Base-by-base conservation (phyloP, 805 yeast genomes). In the Candida caryicola region DNA sequence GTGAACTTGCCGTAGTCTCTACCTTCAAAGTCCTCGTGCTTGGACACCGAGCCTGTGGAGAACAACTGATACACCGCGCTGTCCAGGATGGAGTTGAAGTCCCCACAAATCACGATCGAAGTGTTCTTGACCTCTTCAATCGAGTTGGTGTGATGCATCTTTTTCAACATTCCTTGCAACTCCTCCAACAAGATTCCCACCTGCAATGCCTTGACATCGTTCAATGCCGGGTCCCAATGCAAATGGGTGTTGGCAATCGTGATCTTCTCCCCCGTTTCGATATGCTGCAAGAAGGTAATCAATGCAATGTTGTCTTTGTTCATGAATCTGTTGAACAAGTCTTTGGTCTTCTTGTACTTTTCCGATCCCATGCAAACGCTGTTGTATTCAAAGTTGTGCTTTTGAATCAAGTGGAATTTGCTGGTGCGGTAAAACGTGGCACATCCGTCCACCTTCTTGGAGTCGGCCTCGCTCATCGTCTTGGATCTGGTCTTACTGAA, bases 181-280 rank as follows among this genome's bases (percentile, higher is more conserved):
- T 93, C 96, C 52, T 91, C 97, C 52, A 93, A 66, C 46, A 93
- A 68, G 19, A 93, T 83, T 30, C 96, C 97, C 39, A 86, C 93
- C 69, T 93, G 99, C 66, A 93, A 83, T 2, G 97, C 80, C 62
- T 93, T 93, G 40, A 93, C 99, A 64, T 93, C 99, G 58, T 87
- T 87, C 57, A 82, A 86, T 34, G 85, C 87, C 3, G 99, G 99
- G 68, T 93, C 97, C 98, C 99, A 93, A 61, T 91, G 97, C 60
- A 93, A 77, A 72, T 93, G 99, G 0, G 98, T 91, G 54, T 89
- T 91, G 3, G 85, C 89, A 26, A 88, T 71, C 49, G 86, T 72
- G 27, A 91, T 64, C 45, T 76, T 75, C 57, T 82, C 85, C 13
- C 90, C 88, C 4, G 90, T 77, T 38, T 74, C 75, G 23, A 71